A percentile compares a stretch with the other conserved stretches of the same genome.
Evolutionary conservation across 2,329 filamentous ascomycete species (phyloP).

Genomic region (Xylariaceae sp.): DNA sequence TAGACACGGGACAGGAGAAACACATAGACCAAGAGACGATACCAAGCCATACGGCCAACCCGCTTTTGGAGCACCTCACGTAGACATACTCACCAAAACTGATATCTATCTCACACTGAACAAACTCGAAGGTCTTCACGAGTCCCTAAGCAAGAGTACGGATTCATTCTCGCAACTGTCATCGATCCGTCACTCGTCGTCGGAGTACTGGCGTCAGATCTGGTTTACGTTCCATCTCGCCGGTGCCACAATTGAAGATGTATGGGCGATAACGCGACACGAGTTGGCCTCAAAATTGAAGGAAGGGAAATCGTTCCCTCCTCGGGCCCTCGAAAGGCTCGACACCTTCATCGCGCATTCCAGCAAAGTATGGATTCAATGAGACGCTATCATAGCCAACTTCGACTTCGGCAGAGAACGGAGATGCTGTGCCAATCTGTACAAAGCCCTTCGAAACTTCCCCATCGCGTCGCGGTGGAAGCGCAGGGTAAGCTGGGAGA

Average conservation of each 20-base stretch:
- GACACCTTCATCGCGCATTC: not conserved
- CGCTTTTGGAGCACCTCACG: not conserved
- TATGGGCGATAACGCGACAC: slow-evolving; percentile 3
- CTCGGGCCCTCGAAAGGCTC: not conserved
- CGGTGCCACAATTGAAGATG: slow-evolving; percentile 8
- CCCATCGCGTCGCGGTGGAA: slow-evolving; percentile 12
- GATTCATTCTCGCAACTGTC: slow-evolving; percentile 2
- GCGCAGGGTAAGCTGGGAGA: slow-evolving; percentile 2
- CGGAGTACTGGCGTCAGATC: slow-evolving; percentile 6
- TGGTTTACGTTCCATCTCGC: slow-evolving; percentile 12
- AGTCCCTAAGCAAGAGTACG: not conserved
- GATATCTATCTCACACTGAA: not conserved
- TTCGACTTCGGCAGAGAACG: slow-evolving; percentile 5
- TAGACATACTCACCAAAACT: not conserved
- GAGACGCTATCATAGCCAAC: not conserved
- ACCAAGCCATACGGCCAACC: slow-evolving; percentile 1
- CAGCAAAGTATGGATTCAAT: not conserved
- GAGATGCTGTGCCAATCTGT: slow-evolving; percentile 3
- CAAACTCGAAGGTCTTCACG: not conserved
- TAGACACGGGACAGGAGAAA: not conserved
- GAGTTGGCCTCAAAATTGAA: not conserved
- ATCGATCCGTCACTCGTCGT: not conserved
- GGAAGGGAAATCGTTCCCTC: not conserved
- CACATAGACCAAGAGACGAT: not conserved
- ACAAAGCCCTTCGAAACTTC: slow-evolving; percentile 1